A percentile compares a stretch with the other conserved stretches of the same genome.
Evolutionary conservation across 441 rosid species (phyloP).

Genomic region (Gossypium schwendimanii): DNA sequence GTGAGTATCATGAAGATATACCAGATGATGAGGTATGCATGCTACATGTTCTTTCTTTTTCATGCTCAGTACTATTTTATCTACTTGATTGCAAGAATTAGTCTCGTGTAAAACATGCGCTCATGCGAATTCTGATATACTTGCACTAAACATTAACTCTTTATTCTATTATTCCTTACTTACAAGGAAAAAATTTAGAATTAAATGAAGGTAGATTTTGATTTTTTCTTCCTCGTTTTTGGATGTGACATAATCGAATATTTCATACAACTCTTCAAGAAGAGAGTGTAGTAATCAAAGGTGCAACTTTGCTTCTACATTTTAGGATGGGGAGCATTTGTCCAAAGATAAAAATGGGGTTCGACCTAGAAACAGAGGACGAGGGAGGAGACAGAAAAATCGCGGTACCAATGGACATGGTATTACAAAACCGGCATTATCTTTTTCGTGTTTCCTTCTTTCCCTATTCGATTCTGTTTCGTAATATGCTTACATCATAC

Average conservation of each 20-base stretch:
- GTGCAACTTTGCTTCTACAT: not conserved
- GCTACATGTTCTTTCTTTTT: not conserved
- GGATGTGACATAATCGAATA: not conserved
- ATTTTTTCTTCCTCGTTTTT: not conserved
- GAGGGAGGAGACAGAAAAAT: constrained; percentile 42
- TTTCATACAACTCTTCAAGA: not conserved
- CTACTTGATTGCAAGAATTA: not conserved
- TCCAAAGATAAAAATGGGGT: constrained; percentile 62
- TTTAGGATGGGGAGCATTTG: constrained; percentile 47
- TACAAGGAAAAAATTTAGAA: not conserved
- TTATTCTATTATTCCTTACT: not conserved
- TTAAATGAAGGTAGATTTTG: not conserved
- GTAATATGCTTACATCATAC: not conserved
- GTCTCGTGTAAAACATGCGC: not conserved
- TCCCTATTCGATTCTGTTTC: not conserved
- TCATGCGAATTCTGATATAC: not conserved
- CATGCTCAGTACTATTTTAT: not conserved
- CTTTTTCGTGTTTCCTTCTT: not conserved
- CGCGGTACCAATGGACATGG: constrained; percentile 41
- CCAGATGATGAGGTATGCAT: constrained; percentile 53
- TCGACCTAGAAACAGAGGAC: constrained; percentile 41
- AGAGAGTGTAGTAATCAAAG: too few relatives aligned
- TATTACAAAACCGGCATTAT: constrained; percentile 9
- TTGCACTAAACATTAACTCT: not conserved
- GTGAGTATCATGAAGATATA: constrained; percentile 46